phyloP scores from a whole-genome alignment of 1,284 basidiomycete species.

The Pyrrhoderma noxium region DNA sequence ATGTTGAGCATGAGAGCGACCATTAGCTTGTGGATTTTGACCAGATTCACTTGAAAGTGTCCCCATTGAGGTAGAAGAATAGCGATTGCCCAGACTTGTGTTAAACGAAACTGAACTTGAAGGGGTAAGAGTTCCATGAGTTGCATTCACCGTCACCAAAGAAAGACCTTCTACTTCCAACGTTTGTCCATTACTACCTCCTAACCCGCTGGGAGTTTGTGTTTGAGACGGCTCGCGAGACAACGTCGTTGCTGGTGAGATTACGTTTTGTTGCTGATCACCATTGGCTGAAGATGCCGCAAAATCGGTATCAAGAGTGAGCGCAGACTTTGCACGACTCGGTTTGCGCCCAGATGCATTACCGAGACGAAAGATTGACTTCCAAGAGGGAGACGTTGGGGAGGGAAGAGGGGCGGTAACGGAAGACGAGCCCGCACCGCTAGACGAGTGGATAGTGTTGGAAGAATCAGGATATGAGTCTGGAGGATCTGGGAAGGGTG shows the following conservation, averaged over 20 bases:
- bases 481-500: too few species aligned
- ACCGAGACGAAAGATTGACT: slow-evolving; percentile 15
- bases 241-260: not conserved
- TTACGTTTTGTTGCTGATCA: not conserved
- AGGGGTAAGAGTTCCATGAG: slow-evolving; percentile 12
- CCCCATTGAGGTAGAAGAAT: slow-evolving; percentile 24
- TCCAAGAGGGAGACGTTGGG: slow-evolving; percentile 19
- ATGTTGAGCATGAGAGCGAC: not conserved
- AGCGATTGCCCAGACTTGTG: slow-evolving; percentile 18
- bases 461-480: not conserved
- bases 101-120: slow-evolving; percentile 16
- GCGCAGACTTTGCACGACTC: slow-evolving; percentile 16
- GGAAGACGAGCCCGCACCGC: slow-evolving; percentile 10
- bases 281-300: not conserved
- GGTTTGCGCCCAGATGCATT: slow-evolving; percentile 10
- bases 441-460: slow-evolving; percentile 5
- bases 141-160: not conserved
- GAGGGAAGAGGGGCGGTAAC: slow-evolving; percentile 13
- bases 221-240: not conserved
- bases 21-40: slow-evolving; percentile 1
- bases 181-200: not conserved
- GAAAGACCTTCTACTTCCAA: slow-evolving; percentile 3
- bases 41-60: slow-evolving; percentile 24
- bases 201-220: slow-evolving; percentile 1
- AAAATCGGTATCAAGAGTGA: slow-evolving; percentile 18